Percentiles rank a stretch among this genome's conserved stretches.
Evolutionary conservation across 805 yeast species (phyloP).

Genomic region (Yamadazyma ubonensis): DNA sequence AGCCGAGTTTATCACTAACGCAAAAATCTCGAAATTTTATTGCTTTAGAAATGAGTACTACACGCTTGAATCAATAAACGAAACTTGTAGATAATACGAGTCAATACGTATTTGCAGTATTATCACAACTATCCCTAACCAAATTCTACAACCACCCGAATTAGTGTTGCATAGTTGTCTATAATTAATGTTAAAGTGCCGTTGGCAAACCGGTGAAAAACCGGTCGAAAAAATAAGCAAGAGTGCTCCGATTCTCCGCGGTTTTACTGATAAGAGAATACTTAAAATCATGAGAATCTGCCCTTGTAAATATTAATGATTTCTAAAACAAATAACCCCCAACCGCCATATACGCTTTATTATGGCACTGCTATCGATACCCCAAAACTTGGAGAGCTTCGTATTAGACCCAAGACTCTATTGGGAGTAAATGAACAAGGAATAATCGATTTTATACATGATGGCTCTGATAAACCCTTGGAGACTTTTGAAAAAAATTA

Average conservation of each 20-base stretch:
- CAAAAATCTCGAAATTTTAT: no score
- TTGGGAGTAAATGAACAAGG: constrained; percentile 66
- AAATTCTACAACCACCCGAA: no score
- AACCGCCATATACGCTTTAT: constrained; percentile 43
- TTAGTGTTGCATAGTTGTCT: no score
- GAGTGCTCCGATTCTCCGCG: not conserved
- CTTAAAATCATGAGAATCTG: not conserved
- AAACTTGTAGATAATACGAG: no score
- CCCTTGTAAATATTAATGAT: not conserved
- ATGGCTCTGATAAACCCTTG: constrained; percentile 18
- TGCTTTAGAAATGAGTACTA: no score
- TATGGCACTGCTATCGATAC: constrained; percentile 76
- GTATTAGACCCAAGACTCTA: constrained; percentile 54
- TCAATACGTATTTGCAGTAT: no score
- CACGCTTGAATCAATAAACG: no score
- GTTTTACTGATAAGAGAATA: not conserved
- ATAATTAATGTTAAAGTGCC: not conserved
- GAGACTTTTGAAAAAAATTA: constrained; percentile 19
- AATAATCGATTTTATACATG: constrained; percentile 42
- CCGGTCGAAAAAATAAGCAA: no score
- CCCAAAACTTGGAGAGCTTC: constrained; percentile 55
- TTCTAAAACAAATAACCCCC: not conserved
- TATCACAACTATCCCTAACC: no score
- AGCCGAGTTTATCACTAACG: no score
- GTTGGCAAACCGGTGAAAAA: not conserved